These are phyloP conservation scores for Acacia concinna DNA, from an alignment of 331 rosid genomes.

Conservation along the genomic window DNA sequence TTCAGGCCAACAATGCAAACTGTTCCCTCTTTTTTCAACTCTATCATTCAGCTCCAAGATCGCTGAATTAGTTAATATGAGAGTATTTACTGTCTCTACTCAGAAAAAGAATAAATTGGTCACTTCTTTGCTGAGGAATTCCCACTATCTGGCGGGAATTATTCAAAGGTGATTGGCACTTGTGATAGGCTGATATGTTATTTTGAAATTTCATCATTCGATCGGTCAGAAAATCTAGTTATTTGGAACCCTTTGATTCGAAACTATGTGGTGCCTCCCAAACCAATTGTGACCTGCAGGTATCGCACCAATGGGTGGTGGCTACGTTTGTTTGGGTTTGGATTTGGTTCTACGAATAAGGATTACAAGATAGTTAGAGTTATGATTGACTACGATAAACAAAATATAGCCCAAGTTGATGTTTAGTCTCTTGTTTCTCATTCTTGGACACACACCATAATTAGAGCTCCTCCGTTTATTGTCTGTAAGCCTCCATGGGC, in stretches of 20 bases:
- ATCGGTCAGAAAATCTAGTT: not conserved
- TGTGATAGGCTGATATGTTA: not conserved
- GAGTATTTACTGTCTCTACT: not conserved
- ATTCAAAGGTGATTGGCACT: not conserved
- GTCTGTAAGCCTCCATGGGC: not conserved
- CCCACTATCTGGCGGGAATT: not conserved
- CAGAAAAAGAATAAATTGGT: not conserved
- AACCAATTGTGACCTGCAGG: not conserved
- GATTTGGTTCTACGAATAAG: not conserved
- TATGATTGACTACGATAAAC: not conserved
- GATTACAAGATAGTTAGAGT: not conserved
- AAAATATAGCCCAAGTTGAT: no score
- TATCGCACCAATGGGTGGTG: not conserved
- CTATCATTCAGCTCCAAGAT: not conserved
- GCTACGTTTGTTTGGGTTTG: not conserved
- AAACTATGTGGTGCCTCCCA: not conserved
- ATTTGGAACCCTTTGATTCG: not conserved
- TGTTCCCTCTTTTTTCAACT: not conserved
- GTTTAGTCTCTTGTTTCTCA: not conserved
- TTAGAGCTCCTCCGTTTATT: not conserved
- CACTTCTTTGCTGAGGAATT: not conserved
- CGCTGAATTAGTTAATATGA: no score
- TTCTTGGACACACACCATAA: not conserved
- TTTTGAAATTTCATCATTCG: not conserved
- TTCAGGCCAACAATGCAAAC: not conserved